Base-by-base conservation (phyloP, 495 filamentous ascomycete species). In the Lasiosphaeria miniovina region DNA sequence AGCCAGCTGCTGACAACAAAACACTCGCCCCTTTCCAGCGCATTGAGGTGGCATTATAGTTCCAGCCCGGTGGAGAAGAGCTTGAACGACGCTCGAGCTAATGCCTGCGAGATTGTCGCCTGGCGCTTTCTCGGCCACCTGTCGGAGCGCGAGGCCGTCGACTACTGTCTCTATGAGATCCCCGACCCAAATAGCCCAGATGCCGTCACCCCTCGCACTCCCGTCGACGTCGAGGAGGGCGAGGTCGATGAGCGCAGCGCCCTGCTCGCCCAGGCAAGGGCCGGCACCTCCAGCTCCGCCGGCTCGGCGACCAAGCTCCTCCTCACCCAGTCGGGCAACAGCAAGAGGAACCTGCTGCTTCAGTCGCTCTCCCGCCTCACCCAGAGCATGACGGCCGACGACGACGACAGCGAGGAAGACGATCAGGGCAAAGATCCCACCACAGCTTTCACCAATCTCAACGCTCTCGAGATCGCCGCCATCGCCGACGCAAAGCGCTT, bases 401-500 rank as follows among this genome's bases (percentile, higher is more conserved):
- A 73, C 3, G 66, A 72, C 5, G 72, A 71, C 48, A 64, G 74
- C 12, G 48, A 74, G 46, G 69, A 77, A 8, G 72, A 74, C 36
- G 71, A 76, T 6, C 70, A 76, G 1, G 75, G 82, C 5, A 71
- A 83, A 46, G 84, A 88, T 33, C 83, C 84, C 36, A 85, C 84
- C 0, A 79, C 84, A 6, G 80, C 86, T 6, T 93, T 91, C 65
- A 83, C 82, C 48, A 86, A 91, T 45, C 75, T 96, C 51, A 96
- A 93, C 72, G 91, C 89, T 12, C 75, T 98, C 14, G 93, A 97
- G 68, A 93, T 98, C 66, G 93, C 92, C 41, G 86, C 88, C 41
- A 86, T 96, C 36, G 89, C 88, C n/a, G 84, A 88, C 61, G 91
- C 92, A 32, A 98, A 96, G 73, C 88, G 88, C 36, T 98, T 96